Evolutionary conservation across 176 grass and related monocot genomes (phyloP).

Genomic region (Pontederia paniculata): DNA sequence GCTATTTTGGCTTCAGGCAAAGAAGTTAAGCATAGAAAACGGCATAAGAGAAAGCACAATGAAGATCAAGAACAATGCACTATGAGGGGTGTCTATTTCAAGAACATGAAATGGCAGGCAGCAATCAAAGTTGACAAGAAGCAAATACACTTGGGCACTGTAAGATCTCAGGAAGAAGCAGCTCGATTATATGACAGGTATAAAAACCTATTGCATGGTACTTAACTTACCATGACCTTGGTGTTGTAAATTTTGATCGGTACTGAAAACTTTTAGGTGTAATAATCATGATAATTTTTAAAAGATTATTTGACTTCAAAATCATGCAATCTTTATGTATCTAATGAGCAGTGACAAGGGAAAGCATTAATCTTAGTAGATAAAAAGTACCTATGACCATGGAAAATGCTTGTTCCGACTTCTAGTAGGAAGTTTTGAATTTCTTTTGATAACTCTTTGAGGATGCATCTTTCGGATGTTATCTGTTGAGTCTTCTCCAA

Average conservation of each 20-base stretch:
- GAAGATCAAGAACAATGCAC: slow-evolving; percentile 76
- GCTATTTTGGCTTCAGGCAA: slow-evolving; percentile 32
- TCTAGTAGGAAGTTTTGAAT: no score
- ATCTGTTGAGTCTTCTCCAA: no score
- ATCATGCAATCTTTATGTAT: no score
- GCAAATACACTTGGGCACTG: slow-evolving; percentile 97
- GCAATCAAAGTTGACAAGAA: slow-evolving; percentile 99
- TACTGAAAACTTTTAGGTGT: not conserved
- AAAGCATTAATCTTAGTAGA: no score
- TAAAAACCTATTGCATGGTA: not conserved
- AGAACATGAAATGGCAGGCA: slow-evolving; percentile 99
- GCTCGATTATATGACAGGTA: slow-evolving; percentile 97
- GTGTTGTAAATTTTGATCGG: not conserved
- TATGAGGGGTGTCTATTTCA: slow-evolving; percentile 97
- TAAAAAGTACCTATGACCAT: no score
- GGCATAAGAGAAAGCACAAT: slow-evolving; percentile 87
- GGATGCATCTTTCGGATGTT: no score
- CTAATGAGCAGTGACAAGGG: no score
- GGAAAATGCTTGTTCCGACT: no score
- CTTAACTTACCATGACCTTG: not conserved
- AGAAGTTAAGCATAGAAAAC: slow-evolving; percentile 84
- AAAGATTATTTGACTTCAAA: no score
- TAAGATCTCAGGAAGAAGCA: slow-evolving; percentile 88
- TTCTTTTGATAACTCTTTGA: no score
- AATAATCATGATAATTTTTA: no score